Evolutionary conservation across 108 stramenopile genomes (phyloP).

Genomic region (Tribonema minus): DNA sequence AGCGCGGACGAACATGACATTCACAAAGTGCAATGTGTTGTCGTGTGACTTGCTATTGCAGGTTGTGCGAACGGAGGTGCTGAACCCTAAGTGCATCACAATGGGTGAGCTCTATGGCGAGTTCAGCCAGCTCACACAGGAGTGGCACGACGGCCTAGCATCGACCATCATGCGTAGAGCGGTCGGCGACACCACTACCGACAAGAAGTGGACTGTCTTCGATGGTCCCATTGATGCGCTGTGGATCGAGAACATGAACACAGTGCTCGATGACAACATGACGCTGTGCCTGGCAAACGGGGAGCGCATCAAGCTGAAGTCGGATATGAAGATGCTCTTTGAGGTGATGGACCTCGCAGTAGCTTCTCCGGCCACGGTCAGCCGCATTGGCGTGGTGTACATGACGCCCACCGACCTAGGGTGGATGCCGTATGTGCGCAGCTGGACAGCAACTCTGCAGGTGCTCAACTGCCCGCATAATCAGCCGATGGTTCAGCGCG

Average conservation of each 20-base stretch:
- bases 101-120: conserved; percentile 74
- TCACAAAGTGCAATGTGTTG: not conserved
- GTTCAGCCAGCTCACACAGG: conserved; percentile 62
- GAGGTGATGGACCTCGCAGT: conserved; percentile 67
- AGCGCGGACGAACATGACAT: too few species aligned
- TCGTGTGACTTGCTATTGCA: not conserved
- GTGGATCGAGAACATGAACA: conserved; percentile 75
- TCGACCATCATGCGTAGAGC: conserved; percentile 62
- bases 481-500: too few species aligned
- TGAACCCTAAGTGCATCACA: conserved; percentile 70
- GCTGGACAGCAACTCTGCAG: conserved; percentile 19
- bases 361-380: conserved; percentile 66
- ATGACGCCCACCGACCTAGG: conserved; percentile 66
- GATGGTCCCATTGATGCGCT: conserved; percentile 69
- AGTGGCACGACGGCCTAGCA: conserved; percentile 69
- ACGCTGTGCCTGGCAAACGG: conserved; percentile 68
- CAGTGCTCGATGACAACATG: conserved; percentile 71
- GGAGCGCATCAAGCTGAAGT: conserved; percentile 68
- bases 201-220: conserved; percentile 62
- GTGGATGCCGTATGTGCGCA: conserved; percentile 60
- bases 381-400: conserved; percentile 67
- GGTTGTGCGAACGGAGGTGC: conserved; percentile 51
- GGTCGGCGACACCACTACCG: conserved; percentile 42
- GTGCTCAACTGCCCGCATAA: not conserved
- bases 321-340: conserved; percentile 66